phyloP scores from a whole-genome alignment of 495 filamentous ascomycete genomes.

The Penicillium silybi region DNA sequence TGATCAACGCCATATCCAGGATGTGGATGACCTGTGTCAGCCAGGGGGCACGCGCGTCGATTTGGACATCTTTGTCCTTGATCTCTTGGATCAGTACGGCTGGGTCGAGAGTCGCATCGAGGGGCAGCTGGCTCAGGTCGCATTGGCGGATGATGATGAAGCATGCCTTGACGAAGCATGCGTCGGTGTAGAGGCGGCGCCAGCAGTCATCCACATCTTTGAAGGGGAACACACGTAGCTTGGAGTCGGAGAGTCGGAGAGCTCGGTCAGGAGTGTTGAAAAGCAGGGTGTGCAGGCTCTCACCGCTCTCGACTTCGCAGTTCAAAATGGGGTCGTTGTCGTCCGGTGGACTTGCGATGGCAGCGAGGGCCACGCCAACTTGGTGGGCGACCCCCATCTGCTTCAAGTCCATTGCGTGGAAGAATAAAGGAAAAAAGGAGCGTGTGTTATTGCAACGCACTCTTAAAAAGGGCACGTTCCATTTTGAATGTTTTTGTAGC shows the following conservation, averaged over 20 bases:
- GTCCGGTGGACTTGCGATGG: conserved; percentile 29
- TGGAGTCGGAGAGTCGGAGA: conserved; percentile 48
- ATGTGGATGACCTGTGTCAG: conserved; percentile 50
- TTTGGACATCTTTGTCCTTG: neutral
- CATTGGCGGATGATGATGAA: conserved; percentile 29
- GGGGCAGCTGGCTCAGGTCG: conserved; percentile 10
- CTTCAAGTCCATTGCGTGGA: neutral
- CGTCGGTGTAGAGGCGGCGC: conserved; percentile 75
- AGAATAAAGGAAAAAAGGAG: neutral
- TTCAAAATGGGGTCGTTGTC: conserved; percentile 20
- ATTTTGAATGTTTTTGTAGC: neutral
- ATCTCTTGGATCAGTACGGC: conserved; percentile 15
- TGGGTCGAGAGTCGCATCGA: conserved; percentile 1
- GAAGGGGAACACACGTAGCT: conserved; percentile 73
- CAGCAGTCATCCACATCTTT: conserved; percentile 70
- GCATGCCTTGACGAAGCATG: conserved; percentile 61
- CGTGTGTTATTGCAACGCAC: neutral
- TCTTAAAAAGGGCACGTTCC: neutral
- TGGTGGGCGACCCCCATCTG: neutral
- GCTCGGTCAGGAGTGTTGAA: conserved; percentile 31
- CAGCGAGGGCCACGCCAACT: conserved; percentile 10
- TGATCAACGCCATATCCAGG: conserved; percentile 77
- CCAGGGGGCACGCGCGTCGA: conserved; percentile 25
- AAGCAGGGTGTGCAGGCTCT: conserved; percentile 24
- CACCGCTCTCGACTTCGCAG: neutral